phyloP scores from a whole-genome alignment of 2,329 filamentous ascomycete genomes.

The Scedosporium dehoogii region DNA sequence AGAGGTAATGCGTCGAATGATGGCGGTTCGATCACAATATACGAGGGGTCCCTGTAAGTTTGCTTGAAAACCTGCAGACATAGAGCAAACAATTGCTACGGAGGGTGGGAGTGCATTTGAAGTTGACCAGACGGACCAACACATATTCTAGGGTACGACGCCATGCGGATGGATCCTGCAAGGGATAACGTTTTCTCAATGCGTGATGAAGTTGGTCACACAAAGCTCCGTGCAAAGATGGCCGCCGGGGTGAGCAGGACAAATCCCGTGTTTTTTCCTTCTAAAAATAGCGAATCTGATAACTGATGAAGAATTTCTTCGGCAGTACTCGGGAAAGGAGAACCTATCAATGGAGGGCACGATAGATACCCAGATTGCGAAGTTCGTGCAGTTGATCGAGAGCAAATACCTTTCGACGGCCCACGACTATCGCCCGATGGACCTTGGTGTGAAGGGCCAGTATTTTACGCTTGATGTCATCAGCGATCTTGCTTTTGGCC shows the following conservation, averaged over 20 bases:
- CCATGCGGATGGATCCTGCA: slow-evolving; percentile 40
- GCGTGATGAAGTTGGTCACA: slow-evolving; percentile 34
- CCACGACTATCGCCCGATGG: slow-evolving; percentile 28
- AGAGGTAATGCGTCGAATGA: slow-evolving; percentile 25
- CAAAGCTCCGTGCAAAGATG: slow-evolving; percentile 34
- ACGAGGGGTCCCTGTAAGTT: slow-evolving; percentile 16
- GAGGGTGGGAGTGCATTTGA: slow-evolving; percentile 2
- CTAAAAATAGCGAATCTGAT: neutral
- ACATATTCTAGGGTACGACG: slow-evolving; percentile 28
- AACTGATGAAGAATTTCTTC: too few species aligned
- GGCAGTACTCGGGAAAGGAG: slow-evolving; percentile 26
- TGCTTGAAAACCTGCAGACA: slow-evolving; percentile 16
- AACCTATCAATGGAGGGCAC: slow-evolving; percentile 36
- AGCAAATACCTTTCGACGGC: slow-evolving; percentile 30
- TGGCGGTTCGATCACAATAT: slow-evolving; percentile 25
- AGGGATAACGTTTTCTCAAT: slow-evolving; percentile 43
- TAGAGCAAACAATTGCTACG: slow-evolving; percentile 18
- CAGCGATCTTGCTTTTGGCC: slow-evolving; percentile 40
- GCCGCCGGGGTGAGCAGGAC: slow-evolving; percentile 27
- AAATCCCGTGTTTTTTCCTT: too few species aligned
- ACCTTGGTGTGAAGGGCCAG: slow-evolving; percentile 36
- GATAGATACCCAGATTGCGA: slow-evolving; percentile 35
- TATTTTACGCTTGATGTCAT: slow-evolving; percentile 49
- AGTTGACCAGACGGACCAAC: too few species aligned
- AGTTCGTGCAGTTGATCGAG: slow-evolving; percentile 37